Percentiles rank a stretch among this genome's conserved stretches.
These are phyloP conservation scores for Mycena latifolia DNA, from an alignment of 768 basidiomycete species.

Conservation along the genomic window DNA sequence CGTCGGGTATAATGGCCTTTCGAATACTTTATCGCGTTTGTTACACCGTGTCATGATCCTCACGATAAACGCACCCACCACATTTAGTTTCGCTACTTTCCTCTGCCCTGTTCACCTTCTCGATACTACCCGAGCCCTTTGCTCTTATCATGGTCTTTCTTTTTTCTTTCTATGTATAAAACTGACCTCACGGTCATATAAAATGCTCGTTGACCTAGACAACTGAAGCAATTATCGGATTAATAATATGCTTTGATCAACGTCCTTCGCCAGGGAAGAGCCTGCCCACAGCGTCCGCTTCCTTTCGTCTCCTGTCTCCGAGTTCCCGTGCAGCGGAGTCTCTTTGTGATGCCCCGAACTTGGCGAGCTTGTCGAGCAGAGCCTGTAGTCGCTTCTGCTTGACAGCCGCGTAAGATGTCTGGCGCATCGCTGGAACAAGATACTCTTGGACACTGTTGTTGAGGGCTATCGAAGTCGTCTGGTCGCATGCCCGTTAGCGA, in stretches of 20 bases:
- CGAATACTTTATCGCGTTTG: slow-evolving; percentile 66
- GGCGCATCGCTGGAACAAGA: slow-evolving; percentile 77
- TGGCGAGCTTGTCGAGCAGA: slow-evolving; percentile 84
- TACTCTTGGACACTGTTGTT: slow-evolving; percentile 83
- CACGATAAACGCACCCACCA: slow-evolving; percentile 66
- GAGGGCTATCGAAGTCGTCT: slow-evolving; percentile 83
- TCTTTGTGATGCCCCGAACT: slow-evolving; percentile 72
- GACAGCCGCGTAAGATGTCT: slow-evolving; percentile 72
- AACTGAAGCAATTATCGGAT: slow-evolving; percentile 47
- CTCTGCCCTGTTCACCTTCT: slow-evolving; percentile 46
- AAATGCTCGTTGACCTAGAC: slow-evolving; percentile 51
- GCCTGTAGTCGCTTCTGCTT: slow-evolving; percentile 80
- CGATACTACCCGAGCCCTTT: slow-evolving; percentile 40
- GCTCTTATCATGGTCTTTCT: slow-evolving; percentile 37
- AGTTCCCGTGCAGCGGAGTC: slow-evolving; percentile 71
- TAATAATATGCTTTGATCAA: slow-evolving; percentile 44
- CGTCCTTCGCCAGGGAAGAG: slow-evolving; percentile 78
- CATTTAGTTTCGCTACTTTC: slow-evolving; percentile 55
- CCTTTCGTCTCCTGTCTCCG: slow-evolving; percentile 79
- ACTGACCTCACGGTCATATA: slow-evolving; percentile 43
- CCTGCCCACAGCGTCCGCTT: slow-evolving; percentile 83
- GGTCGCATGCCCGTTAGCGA: slow-evolving; percentile 26
- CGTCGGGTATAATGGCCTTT: slow-evolving; percentile 73
- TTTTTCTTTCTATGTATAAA: slow-evolving; percentile 45
- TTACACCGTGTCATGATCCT: slow-evolving; percentile 67